phyloP scores from a whole-genome alignment of 305 asterid genomes.

The Plantago lanceolata region DNA sequence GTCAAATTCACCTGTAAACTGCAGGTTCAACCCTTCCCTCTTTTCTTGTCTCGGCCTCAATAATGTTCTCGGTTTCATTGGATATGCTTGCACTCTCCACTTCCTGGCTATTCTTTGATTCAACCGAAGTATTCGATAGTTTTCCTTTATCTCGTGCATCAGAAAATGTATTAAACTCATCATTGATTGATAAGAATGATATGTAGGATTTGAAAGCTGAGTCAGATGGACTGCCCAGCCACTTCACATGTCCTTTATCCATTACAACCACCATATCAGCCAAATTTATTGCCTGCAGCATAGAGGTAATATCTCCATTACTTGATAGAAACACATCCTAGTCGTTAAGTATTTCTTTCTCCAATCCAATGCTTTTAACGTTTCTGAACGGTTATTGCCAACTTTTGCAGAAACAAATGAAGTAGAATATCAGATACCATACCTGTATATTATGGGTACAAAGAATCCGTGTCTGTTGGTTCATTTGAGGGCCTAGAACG shows the following conservation, averaged over 20 bases:
- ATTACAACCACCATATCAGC: conserved; percentile 74
- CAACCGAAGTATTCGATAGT: conserved; percentile 27
- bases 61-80: conserved; percentile 40
- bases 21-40: conserved; percentile 79
- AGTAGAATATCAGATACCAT: not conserved
- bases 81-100: conserved; percentile 36
- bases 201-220: conserved; percentile 47
- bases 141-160: conserved; percentile 32
- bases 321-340: not conserved
- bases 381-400: not conserved
- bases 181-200: conserved; percentile 50
- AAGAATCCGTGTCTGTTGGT: conserved; percentile 64
- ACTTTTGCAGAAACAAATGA: not conserved
- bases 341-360: not conserved
- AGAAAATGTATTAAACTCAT: conserved; percentile 37
- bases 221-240: conserved; percentile 69
- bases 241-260: conserved; percentile 75
- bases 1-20: conserved; percentile 71
- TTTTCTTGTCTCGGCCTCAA: conserved; percentile 70
- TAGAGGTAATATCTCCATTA: not conserved
- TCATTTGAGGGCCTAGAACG: conserved; percentile 73
- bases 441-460: conserved; percentile 97
- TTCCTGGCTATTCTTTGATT: conserved; percentile 37
- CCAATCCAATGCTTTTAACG: not conserved
- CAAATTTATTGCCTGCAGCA: conserved; percentile 65